Percentiles rank a stretch among this genome's conserved stretches.
These are phyloP conservation scores for Talaromyces pinophilus DNA, from an alignment of 2,329 filamentous ascomycete species.

Conservation along the genomic window DNA sequence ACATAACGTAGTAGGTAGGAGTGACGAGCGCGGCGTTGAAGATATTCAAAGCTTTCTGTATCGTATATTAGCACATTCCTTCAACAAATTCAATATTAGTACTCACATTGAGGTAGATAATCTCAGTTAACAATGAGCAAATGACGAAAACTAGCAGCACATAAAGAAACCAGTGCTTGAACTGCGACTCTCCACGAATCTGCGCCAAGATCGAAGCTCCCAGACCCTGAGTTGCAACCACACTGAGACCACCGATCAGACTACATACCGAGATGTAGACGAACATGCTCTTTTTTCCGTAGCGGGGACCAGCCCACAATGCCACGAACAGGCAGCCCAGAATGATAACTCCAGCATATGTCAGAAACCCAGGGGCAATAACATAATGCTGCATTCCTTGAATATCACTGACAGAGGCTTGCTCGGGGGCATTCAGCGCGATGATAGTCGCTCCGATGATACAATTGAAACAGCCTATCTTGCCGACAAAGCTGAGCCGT, in stretches of 20 bases:
- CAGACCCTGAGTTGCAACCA: constrained; percentile 90
- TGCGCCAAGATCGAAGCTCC: constrained; percentile 90
- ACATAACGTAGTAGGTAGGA: constrained; percentile 98
- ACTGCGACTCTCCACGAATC: constrained; percentile 77
- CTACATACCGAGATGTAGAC: constrained; percentile 97
- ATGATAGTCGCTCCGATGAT: constrained; percentile 93
- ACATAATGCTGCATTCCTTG: constrained; percentile 91
- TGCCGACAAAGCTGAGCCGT: constrained; percentile 89
- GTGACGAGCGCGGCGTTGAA: constrained; percentile 97
- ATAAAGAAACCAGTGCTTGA: constrained; percentile 97
- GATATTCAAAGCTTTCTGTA: constrained; percentile 93
- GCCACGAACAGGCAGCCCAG: constrained; percentile 71
- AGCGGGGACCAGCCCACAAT: constrained; percentile 79
- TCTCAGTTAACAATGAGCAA: constrained; percentile 84
- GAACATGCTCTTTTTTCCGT: constrained; percentile 96
- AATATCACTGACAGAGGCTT: constrained; percentile 82
- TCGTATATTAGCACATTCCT: neutral
- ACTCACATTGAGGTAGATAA: constrained; percentile 92
- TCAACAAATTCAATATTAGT: neutral
- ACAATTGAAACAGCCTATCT: constrained; percentile 93
- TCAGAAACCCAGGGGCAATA: constrained; percentile 80
- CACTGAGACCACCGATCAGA: constrained; percentile 88
- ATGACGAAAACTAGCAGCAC: constrained; percentile 89
- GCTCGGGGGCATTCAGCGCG: constrained; percentile 84
- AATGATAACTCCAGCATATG: constrained; percentile 80